These are phyloP conservation scores for Boletus vermiculosoides DNA, from an alignment of 768 basidiomycete species.

Conservation along the genomic window DNA sequence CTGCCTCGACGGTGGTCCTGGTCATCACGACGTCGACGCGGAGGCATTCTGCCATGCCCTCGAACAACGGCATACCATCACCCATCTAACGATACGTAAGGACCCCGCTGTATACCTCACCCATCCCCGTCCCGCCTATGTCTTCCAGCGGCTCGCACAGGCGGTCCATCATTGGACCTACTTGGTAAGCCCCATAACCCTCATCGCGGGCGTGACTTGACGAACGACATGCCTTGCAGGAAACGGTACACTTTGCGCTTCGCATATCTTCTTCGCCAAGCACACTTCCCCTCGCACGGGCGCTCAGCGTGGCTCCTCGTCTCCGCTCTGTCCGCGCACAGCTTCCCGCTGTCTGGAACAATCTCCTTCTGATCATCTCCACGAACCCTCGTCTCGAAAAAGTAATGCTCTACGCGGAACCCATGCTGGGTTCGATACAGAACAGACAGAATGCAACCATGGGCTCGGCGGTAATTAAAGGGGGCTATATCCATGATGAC, in stretches of 20 bases:
- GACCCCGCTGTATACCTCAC: slow-evolving; percentile 53
- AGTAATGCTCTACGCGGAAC: slow-evolving; percentile 38
- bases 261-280: slow-evolving; percentile 45
- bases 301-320: slow-evolving; percentile 40
- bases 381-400: slow-evolving; percentile 48
- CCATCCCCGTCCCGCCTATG: slow-evolving; percentile 42
- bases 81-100: slow-evolving; percentile 54
- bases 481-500: slow-evolving; percentile 6
- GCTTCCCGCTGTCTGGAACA: slow-evolving; percentile 60
- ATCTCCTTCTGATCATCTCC: slow-evolving; percentile 48
- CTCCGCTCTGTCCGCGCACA: slow-evolving; percentile 52
- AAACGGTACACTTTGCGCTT: slow-evolving; percentile 53
- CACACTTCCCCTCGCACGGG: slow-evolving; percentile 31
- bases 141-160: slow-evolving; percentile 46
- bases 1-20: slow-evolving; percentile 28
- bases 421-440: slow-evolving; percentile 12
- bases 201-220: slow-evolving; percentile 3
- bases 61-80: slow-evolving; percentile 35
- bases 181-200: slow-evolving; percentile 42
- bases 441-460: neutral
- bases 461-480: slow-evolving; percentile 15
- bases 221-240: slow-evolving; percentile 34
- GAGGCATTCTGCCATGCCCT: slow-evolving; percentile 44
- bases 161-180: slow-evolving; percentile 43
- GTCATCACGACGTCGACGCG: slow-evolving; percentile 18